Percentiles rank a stretch among this genome's conserved stretches.
Evolutionary conservation across 208 protist genomes (phyloP).

Genomic region (Crithidia bombi): DNA sequence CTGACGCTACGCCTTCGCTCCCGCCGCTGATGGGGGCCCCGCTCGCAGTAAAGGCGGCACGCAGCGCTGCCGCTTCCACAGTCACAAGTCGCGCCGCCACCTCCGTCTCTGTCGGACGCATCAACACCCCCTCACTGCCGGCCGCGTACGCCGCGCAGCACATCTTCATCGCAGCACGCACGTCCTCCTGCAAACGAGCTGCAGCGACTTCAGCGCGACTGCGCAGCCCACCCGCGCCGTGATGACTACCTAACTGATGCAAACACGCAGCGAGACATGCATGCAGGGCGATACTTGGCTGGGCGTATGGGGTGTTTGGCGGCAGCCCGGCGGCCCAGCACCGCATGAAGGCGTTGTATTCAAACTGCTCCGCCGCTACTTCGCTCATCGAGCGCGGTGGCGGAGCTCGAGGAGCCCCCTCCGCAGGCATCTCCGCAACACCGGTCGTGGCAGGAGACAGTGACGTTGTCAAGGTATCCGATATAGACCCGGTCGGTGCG

Average conservation of each 20-base stretch:
- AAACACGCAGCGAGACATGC: constrained; percentile 25
- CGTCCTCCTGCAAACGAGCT: constrained; percentile 27
- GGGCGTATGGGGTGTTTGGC: not conserved
- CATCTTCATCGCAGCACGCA: constrained; percentile 5
- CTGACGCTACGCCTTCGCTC: not conserved
- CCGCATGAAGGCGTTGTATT: constrained; percentile 36
- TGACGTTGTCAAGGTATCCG: not conserved
- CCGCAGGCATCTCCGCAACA: not conserved
- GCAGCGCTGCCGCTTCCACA: not conserved
- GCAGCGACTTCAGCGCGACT: constrained; percentile 22
- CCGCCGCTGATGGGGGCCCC: not conserved
- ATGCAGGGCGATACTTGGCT: not conserved
- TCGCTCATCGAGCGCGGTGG: constrained; percentile 35
- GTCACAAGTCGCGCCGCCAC: not conserved
- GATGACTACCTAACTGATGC: constrained; percentile 10
- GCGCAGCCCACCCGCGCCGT: constrained; percentile 24
- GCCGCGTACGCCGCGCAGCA: not conserved
- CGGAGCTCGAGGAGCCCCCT: constrained; percentile 8
- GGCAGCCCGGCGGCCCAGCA: not conserved
- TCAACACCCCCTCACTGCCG: not conserved
- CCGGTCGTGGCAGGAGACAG: constrained; percentile 14
- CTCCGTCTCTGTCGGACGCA: not conserved
- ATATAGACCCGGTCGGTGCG: not conserved
- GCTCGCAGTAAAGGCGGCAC: not conserved
- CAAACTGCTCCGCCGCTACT: constrained; percentile 38